These are phyloP conservation scores for Fraxinus americana DNA, from an alignment of 257 asterid genomes.

Conservation along the genomic window DNA sequence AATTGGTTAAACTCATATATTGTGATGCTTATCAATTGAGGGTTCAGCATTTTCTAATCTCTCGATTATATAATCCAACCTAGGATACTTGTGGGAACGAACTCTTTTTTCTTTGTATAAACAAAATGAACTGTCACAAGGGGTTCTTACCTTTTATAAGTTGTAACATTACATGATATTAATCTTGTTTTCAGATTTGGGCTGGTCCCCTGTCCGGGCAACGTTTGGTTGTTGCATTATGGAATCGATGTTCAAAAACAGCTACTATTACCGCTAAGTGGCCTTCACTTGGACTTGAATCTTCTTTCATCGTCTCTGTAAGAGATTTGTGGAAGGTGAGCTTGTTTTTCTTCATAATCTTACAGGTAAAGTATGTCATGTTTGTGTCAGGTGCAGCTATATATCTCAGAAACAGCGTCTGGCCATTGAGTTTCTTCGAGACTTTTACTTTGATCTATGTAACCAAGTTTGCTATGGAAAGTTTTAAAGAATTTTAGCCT, in stretches of 20 bases:
- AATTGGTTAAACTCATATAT: background rate
- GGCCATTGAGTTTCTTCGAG: background rate
- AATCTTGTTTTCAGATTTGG: slow-evolving; percentile 65
- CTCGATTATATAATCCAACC: background rate
- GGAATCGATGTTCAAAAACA: slow-evolving; percentile 77
- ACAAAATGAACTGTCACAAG: background rate
- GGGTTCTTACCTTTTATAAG: slow-evolving; percentile 5
- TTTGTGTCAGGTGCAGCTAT: background rate
- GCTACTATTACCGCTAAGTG: slow-evolving; percentile 65
- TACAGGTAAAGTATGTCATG: slow-evolving; percentile 3
- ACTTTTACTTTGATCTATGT: background rate
- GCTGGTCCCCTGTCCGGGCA: slow-evolving; percentile 91
- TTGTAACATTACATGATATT: slow-evolving; percentile 1
- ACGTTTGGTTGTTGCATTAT: slow-evolving; percentile 70
- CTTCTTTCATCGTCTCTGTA: slow-evolving; percentile 66
- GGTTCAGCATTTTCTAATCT: background rate
- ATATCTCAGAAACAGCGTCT: background rate
- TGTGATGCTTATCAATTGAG: background rate
- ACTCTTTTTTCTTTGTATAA: background rate
- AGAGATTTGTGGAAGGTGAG: slow-evolving; percentile 92
- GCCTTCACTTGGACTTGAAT: slow-evolving; percentile 72
- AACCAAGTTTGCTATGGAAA: background rate
- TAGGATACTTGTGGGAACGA: background rate
- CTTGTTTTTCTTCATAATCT: background rate
- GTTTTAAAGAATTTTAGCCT: too few species aligned